These are phyloP conservation scores for Amphichorda felina DNA, from an alignment of 2,329 filamentous ascomycete species.

Conservation along the genomic window DNA sequence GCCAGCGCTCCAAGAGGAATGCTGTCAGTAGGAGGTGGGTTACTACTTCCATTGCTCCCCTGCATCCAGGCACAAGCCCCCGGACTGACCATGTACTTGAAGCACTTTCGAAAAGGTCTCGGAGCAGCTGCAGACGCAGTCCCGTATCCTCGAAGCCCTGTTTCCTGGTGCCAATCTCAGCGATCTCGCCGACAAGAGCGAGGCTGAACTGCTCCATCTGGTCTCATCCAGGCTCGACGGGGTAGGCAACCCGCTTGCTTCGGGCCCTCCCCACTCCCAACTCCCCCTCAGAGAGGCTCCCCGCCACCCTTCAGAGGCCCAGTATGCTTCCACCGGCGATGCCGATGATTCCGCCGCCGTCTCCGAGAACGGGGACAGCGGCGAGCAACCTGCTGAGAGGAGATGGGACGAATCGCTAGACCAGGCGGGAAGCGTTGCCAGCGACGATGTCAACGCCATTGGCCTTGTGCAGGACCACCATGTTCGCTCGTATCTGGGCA, in stretches of 20 bases:
- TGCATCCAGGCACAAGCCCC: neutral
- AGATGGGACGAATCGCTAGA: slow-evolving; percentile 15
- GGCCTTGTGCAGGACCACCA: slow-evolving; percentile 37
- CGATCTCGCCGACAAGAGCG: slow-evolving; percentile 9
- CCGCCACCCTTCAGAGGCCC: slow-evolving; percentile 1
- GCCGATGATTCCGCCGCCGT: slow-evolving; percentile 10
- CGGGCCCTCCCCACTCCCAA: neutral
- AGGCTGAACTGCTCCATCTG: slow-evolving; percentile 9
- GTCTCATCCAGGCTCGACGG: slow-evolving; percentile 1
- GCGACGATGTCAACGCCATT: slow-evolving; percentile 19
- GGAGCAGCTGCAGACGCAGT: slow-evolving; percentile 11
- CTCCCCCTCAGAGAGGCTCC: neutral
- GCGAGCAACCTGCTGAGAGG: slow-evolving; percentile 11
- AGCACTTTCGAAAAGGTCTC: slow-evolving; percentile 14
- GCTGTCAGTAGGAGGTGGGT: slow-evolving; percentile 15
- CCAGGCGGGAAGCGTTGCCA: slow-evolving; percentile 11
- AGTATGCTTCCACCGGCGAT: neutral
- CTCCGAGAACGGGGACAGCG: slow-evolving; percentile 15
- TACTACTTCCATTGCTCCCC: neutral
- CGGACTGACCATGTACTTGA: neutral
- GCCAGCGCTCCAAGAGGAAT: slow-evolving; percentile 15
- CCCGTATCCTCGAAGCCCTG: slow-evolving; percentile 10
- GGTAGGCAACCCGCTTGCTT: neutral
- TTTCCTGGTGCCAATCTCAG: slow-evolving; percentile 9
- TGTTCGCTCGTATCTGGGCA: slow-evolving; percentile 48